A percentile compares a stretch with the other conserved stretches of the same genome.
Conservation (phyloP, 2,329 filamentous ascomycete genomes). For the Mollisiaceae sp. region DNA sequence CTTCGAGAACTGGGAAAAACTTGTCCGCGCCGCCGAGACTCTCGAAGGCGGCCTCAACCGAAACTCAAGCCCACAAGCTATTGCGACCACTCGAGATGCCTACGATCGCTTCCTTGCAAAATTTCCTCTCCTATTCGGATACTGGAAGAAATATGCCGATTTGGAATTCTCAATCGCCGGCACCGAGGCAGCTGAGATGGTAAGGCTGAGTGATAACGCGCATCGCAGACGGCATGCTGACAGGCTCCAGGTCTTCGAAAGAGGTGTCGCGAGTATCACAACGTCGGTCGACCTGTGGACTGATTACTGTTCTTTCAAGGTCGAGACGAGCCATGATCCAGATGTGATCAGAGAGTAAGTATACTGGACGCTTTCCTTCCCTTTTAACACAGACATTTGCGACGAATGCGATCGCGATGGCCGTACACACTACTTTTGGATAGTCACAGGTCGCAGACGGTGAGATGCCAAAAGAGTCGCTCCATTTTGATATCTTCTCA, state of each 20-base stretch:
- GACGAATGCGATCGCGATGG: conserved; percentile 42
- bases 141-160: conserved; percentile 99
- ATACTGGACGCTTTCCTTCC: conserved; percentile 68
- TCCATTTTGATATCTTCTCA: conserved; percentile 67
- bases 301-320: conserved; percentile 97
- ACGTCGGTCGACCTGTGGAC: conserved; percentile 97
- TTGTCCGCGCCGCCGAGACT: conserved; percentile 80
- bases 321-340: conserved; percentile 93
- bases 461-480: conserved; percentile 72
- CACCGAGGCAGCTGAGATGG: conserved; percentile 96
- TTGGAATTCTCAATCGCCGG: conserved; percentile 96
- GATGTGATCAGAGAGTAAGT: conserved; percentile 99
- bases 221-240: conserved; percentile 36
- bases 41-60: conserved; percentile 94
- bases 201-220: conserved; percentile 48
- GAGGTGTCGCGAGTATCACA: conserved; percentile 89
- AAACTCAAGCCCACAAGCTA: conserved; percentile 93
- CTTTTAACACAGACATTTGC: conserved; percentile 58
- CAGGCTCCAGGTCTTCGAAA: conserved; percentile 79
- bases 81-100: conserved; percentile 82
- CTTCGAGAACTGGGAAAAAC: conserved; percentile 94
- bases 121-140: conserved; percentile 94
- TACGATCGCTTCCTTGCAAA: conserved; percentile 95
- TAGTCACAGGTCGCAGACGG: conserved; percentile 59
- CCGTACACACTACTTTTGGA: conserved; percentile 34